Conservation (phyloP, 768 basidiomycete genomes). For the Pleurotus eryngii region DNA sequence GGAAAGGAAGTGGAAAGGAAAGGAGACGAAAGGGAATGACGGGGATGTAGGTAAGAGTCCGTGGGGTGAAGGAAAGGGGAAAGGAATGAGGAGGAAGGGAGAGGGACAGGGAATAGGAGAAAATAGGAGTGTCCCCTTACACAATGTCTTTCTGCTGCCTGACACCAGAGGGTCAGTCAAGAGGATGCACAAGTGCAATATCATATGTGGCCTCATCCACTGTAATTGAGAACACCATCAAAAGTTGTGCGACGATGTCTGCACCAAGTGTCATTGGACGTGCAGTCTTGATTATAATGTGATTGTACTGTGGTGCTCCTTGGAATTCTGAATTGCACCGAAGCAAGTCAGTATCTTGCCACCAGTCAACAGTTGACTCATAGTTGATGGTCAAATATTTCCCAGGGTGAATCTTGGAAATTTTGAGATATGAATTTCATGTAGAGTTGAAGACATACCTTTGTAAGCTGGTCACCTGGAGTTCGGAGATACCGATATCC, state of each 20-base stretch:
- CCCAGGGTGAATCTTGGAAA: background rate
- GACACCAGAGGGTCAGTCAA: constrained; percentile 11
- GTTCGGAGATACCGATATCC: background rate
- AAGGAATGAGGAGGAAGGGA: too few relatives aligned
- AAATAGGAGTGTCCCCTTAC: too few relatives aligned
- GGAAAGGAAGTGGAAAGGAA: too few relatives aligned
- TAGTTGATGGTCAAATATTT: constrained; percentile 22
- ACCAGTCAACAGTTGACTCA: constrained; percentile 25
- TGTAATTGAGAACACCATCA: constrained; percentile 18
- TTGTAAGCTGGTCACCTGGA: background rate
- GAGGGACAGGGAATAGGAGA: too few relatives aligned
- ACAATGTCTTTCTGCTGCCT: constrained; percentile 16
- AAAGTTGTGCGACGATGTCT: constrained; percentile 16
- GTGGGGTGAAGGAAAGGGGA: too few relatives aligned
- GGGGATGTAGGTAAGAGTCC: too few relatives aligned
- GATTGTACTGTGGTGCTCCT: constrained; percentile 20
- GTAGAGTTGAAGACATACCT: background rate
- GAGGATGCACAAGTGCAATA: constrained; percentile 22
- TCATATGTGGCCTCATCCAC: constrained; percentile 4
- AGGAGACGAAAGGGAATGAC: too few relatives aligned
- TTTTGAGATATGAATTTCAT: constrained; percentile 3
- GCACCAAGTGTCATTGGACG: background rate
- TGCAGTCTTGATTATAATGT: constrained; percentile 19
- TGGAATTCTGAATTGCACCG: constrained; percentile 27
- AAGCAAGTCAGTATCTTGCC: constrained; percentile 21